Base-by-base conservation (phyloP, 2,329 filamentous ascomycete species). In the Aureobasidium musti region DNA sequence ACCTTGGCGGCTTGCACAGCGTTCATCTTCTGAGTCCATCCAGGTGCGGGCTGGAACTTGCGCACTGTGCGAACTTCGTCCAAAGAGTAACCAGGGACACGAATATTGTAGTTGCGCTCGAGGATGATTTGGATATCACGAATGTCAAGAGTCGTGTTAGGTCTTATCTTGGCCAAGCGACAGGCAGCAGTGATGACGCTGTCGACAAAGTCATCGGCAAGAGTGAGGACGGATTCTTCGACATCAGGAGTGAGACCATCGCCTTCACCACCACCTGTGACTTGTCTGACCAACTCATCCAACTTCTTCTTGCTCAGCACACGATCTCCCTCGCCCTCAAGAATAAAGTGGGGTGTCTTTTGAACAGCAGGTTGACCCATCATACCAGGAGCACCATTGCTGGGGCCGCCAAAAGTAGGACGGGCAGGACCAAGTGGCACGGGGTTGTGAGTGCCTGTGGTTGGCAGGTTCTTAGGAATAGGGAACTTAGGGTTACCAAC, bases 301-400 rank as follows among this genome's bases (percentile, higher is more conserved):
- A 99, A 84, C 80, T 97, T 98, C 81, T 96, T 96, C 86, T 97
- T 97, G 80, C 90, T 96, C n/a, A 99, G 82, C 1, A 99, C 90
- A 50, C 93, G 89, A 73, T 97, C 92, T 30, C 92, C 92, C 75
- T 97, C 93, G 35, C 91, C 91, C 76, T 98, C 94, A 67, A 97
- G 88, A 66, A 91, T 91, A 77, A 91, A 96, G 0, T 88, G 87
- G 0, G 92, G 91, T 52, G 91, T 87, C 74, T 92, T 93, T 65
- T 88, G 82, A 68, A 98, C 85, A 2, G 91, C 91, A 0, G 95
- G 93, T 74, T 97, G 92, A 61, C 89, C 89, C 84, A 97, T 91
- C 59, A 95, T 89, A 63, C 92, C 92, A 63, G 90, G 90, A 0
- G 90, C 85, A 7, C 88, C 88, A 69, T 90, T 91, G 35, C 64